phyloP scores from a whole-genome alignment of 768 basidiomycete genomes.

The Amanita pallidorosea region DNA sequence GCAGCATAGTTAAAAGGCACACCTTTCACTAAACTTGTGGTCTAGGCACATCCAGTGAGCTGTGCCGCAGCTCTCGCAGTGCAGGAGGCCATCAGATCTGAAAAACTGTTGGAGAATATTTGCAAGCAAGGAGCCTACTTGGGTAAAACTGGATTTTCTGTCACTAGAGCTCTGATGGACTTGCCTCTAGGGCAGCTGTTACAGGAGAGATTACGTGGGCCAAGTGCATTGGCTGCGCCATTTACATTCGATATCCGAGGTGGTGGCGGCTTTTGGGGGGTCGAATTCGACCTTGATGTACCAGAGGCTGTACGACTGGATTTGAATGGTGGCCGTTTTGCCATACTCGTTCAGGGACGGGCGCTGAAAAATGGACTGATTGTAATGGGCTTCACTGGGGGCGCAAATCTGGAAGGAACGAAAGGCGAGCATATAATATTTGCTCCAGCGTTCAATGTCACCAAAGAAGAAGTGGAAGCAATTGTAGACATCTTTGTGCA shows the following conservation, averaged over 20 bases:
- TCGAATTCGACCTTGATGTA: slow-evolving; percentile 67
- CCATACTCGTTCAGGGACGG: slow-evolving; percentile 58
- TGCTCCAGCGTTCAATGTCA: slow-evolving; percentile 75
- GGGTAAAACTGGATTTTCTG: slow-evolving; percentile 16
- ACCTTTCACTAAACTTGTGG: not conserved
- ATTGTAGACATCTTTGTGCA: slow-evolving; percentile 59
- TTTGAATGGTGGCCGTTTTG: slow-evolving; percentile 47
- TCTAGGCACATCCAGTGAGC: slow-evolving; percentile 59
- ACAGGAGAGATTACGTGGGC: slow-evolving; percentile 38
- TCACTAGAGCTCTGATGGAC: not conserved
- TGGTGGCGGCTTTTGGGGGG: slow-evolving; percentile 72
- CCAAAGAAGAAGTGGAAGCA: slow-evolving; percentile 52
- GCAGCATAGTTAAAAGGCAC: slow-evolving; percentile 1
- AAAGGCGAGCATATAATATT: slow-evolving; percentile 65
- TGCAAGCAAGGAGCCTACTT: slow-evolving; percentile 51
- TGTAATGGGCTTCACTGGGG: slow-evolving; percentile 66
- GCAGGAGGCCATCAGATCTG: slow-evolving; percentile 56
- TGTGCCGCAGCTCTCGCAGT: slow-evolving; percentile 79
- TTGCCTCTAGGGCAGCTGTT: slow-evolving; percentile 33
- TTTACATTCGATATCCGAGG: slow-evolving; percentile 77
- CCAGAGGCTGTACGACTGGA: slow-evolving; percentile 30
- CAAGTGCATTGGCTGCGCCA: slow-evolving; percentile 48
- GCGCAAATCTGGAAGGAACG: slow-evolving; percentile 56
- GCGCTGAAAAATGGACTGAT: slow-evolving; percentile 58
- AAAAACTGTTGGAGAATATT: slow-evolving; percentile 62